Base-by-base conservation (phyloP, 257 asterid species). In the Ligustrum vulgare region DNA sequence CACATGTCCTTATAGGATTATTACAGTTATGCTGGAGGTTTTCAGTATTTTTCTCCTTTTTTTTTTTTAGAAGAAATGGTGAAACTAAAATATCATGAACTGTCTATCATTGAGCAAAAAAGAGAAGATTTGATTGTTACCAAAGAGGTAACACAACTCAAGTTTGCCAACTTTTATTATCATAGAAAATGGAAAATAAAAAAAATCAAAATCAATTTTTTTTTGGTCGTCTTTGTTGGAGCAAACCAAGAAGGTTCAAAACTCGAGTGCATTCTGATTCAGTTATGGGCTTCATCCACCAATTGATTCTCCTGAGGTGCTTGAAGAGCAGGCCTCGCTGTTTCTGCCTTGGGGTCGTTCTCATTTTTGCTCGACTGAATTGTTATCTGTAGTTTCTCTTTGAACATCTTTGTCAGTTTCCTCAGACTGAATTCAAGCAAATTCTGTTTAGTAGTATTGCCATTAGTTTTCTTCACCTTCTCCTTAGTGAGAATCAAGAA, bases 291-390 rank as follows among this genome's bases (percentile, higher is more conserved):
- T 78, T 67, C 84, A 35, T 64, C 72, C 34, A 51, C 81, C 78
- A 74, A 23, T 8, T 34, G 70, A 69, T 87, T 87, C 25, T 78
- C 89, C 0, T 87, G 70, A 67, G 89, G 79, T 5, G 70, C 68
- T 76, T 84, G 89, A 71, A 91, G 80, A 37, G 94, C 93, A 76
- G 76, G 83, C 75, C 94, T 79, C 34, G 76, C 18, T 34, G n/a
- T 47, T 22, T 49, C 51, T 32, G 13, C 87, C 87, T 60, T 71
- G 22, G 22, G 35, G 35, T 22, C 79, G 35, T 75, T 63, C 35
- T 74, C 83, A 13, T 72, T 58, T 63, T 74, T 71, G 72, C 41
- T 54, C 37, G 4, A 25, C 32, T 74, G 28, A 13, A 72, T 78
- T 7, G 82, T 36, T 67, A 81, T 80, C 11, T 75, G 8, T 2